Conservation (phyloP, 495 filamentous ascomycete species). For the Penicillium coprophilum region DNA sequence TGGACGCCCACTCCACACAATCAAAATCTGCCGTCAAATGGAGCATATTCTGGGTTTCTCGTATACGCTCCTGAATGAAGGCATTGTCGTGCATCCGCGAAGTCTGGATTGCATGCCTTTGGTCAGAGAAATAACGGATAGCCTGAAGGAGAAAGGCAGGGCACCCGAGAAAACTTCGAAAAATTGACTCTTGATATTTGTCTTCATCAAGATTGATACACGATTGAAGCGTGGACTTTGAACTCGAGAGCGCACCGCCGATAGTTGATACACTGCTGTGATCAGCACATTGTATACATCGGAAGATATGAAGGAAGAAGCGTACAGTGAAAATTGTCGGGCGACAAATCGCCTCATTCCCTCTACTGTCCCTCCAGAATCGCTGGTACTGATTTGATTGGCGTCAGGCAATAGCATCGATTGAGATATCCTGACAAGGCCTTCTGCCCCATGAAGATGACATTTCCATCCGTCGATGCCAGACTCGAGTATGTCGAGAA, state of each 20-base stretch:
- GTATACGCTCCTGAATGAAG: conserved; percentile 6
- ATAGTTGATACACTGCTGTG: not conserved
- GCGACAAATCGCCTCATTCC: not conserved
- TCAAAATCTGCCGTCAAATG: conserved; percentile 19
- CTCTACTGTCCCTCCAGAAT: not conserved
- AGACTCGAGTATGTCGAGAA: conserved; percentile 57
- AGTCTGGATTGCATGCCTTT: conserved; percentile 14
- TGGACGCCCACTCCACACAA: conserved; percentile 20
- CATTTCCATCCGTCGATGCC: conserved; percentile 54
- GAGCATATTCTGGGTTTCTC: conserved; percentile 8
- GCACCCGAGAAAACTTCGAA: conserved; percentile 29
- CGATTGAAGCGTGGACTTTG: not conserved
- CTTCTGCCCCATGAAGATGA: conserved; percentile 37
- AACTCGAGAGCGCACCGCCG: not conserved
- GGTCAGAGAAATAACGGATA: conserved; percentile 24
- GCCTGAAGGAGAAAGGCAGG: conserved; percentile 23
- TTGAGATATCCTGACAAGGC: conserved; percentile 6
- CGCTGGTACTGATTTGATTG: not conserved
- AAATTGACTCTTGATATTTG: conserved; percentile 17
- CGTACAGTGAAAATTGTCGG: not conserved
- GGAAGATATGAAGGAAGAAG: not conserved
- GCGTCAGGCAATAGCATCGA: not conserved
- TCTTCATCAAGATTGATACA: not conserved
- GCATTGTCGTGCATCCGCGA: not conserved
- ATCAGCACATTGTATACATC: not conserved